A percentile compares a stretch with the other conserved stretches of the same genome.
Evolutionary conservation across 495 filamentous ascomycete genomes (phyloP).

Genomic region (Penicillium verhagenii): DNA sequence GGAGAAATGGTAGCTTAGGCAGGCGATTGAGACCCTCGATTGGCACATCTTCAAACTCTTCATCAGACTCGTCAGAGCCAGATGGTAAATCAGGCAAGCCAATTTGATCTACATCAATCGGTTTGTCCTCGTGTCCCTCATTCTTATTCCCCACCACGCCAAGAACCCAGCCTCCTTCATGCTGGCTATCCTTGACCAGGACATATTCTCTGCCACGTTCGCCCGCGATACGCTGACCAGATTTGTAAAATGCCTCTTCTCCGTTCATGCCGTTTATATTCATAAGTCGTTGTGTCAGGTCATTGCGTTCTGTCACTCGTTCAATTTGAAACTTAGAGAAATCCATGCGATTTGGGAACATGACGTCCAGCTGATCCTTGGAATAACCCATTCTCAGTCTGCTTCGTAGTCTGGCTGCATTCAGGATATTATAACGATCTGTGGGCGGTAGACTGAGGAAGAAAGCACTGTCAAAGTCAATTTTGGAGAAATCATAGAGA

Average conservation of each 20-base stretch:
- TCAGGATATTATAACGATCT: conserved; percentile 95
- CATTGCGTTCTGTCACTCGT: conserved; percentile 83
- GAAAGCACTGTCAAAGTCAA: conserved; percentile 93
- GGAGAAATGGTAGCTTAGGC: conserved; percentile 58
- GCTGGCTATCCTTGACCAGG: conserved; percentile 88
- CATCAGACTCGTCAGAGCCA: conserved; percentile 48
- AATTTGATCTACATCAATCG: conserved; percentile 84
- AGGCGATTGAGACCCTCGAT: conserved; percentile 90
- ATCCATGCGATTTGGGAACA: conserved; percentile 98
- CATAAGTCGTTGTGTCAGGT: conserved; percentile 95
- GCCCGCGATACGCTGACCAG: conserved; percentile 71
- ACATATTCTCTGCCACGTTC: conserved; percentile 93
- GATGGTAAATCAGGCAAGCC: conserved; percentile 49
- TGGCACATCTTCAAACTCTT: conserved; percentile 91
- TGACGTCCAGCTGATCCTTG: conserved; percentile 89
- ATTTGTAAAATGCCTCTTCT: conserved; percentile 64
- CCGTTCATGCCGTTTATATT: conserved; percentile 87
- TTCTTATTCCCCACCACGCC: conserved; percentile 88
- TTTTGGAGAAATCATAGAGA: conserved; percentile 97
- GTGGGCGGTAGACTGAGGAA: conserved; percentile 85
- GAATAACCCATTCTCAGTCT: conserved; percentile 91
- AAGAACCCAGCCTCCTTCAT: conserved; percentile 95
- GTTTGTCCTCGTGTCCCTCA: conserved; percentile 69
- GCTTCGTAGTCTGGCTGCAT: conserved; percentile 83
- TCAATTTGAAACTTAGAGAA: conserved; percentile 97